These are phyloP conservation scores for Phaeomoniella chlamydospora DNA, from an alignment of 2,329 filamentous ascomycete species.

Conservation along the genomic window DNA sequence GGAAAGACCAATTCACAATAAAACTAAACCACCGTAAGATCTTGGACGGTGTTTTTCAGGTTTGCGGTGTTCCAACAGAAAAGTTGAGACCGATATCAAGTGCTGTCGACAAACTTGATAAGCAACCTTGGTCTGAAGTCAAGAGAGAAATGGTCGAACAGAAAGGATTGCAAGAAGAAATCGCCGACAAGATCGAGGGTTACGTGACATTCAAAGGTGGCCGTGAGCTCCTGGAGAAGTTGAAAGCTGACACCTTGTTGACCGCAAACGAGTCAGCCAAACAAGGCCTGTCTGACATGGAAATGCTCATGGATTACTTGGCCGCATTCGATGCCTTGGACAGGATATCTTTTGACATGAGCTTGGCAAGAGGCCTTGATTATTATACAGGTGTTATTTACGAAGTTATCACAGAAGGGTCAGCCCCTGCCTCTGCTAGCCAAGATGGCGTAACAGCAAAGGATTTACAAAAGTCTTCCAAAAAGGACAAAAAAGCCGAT, in stretches of 20 bases:
- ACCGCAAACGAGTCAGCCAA: conserved; percentile 60
- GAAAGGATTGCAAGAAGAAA: conserved; percentile 61
- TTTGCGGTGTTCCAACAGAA: conserved; percentile 74
- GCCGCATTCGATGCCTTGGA: conserved; percentile 60
- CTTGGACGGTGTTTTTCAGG: conserved; percentile 79
- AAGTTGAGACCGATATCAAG: conserved; percentile 83
- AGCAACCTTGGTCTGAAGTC: conserved; percentile 79
- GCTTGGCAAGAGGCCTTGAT: conserved; percentile 78
- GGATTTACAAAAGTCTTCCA: conserved; percentile 31
- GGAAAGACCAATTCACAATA: conserved; percentile 63
- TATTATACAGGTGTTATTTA: conserved; percentile 88
- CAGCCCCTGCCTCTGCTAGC: conserved; percentile 37
- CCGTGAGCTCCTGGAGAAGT: conserved; percentile 55
- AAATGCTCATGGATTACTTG: conserved; percentile 66
- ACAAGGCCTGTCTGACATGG: conserved; percentile 68
- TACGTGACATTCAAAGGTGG: conserved; percentile 69
- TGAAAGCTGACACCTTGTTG: conserved; percentile 54
- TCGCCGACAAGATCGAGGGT: conserved; percentile 77
- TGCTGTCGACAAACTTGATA: conserved; percentile 92
- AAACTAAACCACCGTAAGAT: conserved; percentile 95
- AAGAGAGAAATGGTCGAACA: conserved; percentile 86
- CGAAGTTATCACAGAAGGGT: conserved; percentile 74
- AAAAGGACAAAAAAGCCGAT: conserved; percentile 35
- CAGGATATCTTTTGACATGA: conserved; percentile 76
- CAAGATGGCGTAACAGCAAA: conserved; percentile 15